Evolutionary conservation across 139 green algal genomes (phyloP), one percentile per base, ranked within the genome.

Genomic region (Mychonastes homosphaera): DNA sequence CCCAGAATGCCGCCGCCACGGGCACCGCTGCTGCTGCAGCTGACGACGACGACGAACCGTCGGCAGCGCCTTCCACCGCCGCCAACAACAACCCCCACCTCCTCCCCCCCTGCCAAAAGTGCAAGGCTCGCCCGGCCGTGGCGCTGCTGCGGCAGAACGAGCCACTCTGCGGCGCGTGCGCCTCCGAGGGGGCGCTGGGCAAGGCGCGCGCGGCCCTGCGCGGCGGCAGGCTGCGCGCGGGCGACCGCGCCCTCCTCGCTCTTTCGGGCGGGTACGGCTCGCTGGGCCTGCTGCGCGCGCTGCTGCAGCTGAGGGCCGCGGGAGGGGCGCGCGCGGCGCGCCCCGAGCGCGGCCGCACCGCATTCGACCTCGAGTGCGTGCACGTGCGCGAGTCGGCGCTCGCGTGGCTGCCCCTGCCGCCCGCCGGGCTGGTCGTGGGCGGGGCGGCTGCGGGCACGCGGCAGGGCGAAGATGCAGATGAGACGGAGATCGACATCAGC

Each of bases 231-330:
- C 35, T 88, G 4, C 48, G 30, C 3, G 52, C 58, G 3, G 34
- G 58, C 0, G 79, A 90, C 51, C 52, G 47, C 8, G 58, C 82
- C 4, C 56, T 79, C 7, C 28, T 87, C 3, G 74, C 71, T 1
- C 49, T 87, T 2, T 90, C 81, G 9, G 81, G 81, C 36, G 73
- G 79, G 13, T 39, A 49, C 8, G 61, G 41, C 15, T 84, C 74
- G 0, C 12, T 63, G 4, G 58, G 71, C 3, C 58, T 85, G 41
- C 65, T 89, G 0, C 41, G 54, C 19, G 67, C 67, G 23, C 32
- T 84, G 0, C 5, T 77, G 15, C 34, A 64, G 16, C 69, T 88
- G 56, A 70, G 73, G 62, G 65, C 64, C 44, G n/a, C n/a, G n/a
- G n/a, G n/a, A n/a, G n/a, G n/a, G n/a, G n/a, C n/a, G n/a, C n/a